Conservation (phyloP, 805 yeast genomes). For the Ogataea siamensis region DNA sequence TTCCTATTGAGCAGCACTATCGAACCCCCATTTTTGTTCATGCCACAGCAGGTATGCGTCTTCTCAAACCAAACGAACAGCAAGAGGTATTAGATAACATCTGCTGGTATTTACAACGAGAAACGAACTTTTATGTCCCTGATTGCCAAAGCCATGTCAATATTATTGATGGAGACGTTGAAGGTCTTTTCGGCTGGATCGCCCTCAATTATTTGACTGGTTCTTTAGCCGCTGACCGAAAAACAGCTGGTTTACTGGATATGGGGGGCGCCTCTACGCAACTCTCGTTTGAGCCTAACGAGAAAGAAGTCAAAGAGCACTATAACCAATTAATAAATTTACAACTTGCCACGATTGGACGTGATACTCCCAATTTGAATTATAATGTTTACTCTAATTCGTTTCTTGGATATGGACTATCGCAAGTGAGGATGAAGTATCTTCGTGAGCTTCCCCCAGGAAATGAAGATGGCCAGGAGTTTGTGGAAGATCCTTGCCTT, state of each 20-base stretch:
- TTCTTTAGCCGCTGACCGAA: conserved; percentile 33
- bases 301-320: conserved; percentile 43
- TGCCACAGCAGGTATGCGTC: conserved; percentile 69
- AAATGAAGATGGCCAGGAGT: conserved; percentile 12
- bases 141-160: conserved; percentile 61
- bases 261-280: conserved; percentile 70
- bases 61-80: conserved; percentile 49
- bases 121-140: conserved; percentile 55
- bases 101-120: conserved; percentile 46
- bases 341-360: conserved; percentile 37
- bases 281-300: conserved; percentile 59
- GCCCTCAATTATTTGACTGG: conserved; percentile 56
- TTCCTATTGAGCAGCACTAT: conserved; percentile 58
- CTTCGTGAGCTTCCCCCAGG: conserved; percentile 33
- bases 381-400: conserved; percentile 52
- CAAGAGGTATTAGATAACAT: conserved; percentile 43
- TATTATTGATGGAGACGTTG: conserved; percentile 61
- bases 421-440: conserved; percentile 51
- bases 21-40: conserved; percentile 69
- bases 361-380: conserved; percentile 26
- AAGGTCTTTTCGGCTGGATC: conserved; percentile 68
- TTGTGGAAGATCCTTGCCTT: conserved; percentile 52
- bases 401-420: conserved; percentile 59
- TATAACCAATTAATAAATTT: conserved; percentile 45
- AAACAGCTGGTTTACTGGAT: conserved; percentile 56